phyloP scores from a whole-genome alignment of 2,329 filamentous ascomycete genomes.

The Trichoderma breve region DNA sequence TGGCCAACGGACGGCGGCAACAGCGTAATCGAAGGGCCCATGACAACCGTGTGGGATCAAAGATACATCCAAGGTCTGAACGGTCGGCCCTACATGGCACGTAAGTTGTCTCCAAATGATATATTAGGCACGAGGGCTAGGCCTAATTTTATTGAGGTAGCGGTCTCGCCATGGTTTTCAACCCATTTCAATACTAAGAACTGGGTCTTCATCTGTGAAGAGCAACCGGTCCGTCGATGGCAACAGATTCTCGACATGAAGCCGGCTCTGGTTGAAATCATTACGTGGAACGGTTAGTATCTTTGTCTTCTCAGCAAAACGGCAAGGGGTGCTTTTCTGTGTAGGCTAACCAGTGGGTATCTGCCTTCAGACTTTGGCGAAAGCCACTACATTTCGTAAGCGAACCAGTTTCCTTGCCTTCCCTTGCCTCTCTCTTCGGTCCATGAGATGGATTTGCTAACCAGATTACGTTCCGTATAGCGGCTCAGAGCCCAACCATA shows the following conservation, averaged over 20 bases:
- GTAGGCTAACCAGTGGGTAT: background rate
- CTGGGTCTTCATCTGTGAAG: constrained; percentile 27
- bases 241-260: constrained; percentile 27
- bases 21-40: constrained; percentile 24
- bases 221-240: constrained; percentile 26
- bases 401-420: background rate
- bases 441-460: background rate
- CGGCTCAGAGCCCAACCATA: constrained; percentile 29
- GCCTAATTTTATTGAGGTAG: constrained; percentile 4
- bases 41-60: constrained; percentile 26
- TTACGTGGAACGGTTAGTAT: constrained; percentile 25
- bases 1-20: constrained; percentile 27
- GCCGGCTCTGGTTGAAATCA: constrained; percentile 25
- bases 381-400: constrained; percentile 28
- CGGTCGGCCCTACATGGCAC: constrained; percentile 26
- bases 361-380: constrained; percentile 24
- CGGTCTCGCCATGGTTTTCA: constrained; percentile 28
- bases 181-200: constrained; percentile 28
- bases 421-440: background rate
- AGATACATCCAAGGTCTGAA: constrained; percentile 22
- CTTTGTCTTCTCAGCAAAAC: background rate
- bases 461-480: background rate
- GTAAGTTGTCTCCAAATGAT: constrained; percentile 20
- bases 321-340: background rate
- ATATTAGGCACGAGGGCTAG: background rate